Evolutionary conservation across 768 basidiomycete genomes (phyloP), one percentile per base, ranked within the genome.

Genomic region (Agrocybe pediades): DNA sequence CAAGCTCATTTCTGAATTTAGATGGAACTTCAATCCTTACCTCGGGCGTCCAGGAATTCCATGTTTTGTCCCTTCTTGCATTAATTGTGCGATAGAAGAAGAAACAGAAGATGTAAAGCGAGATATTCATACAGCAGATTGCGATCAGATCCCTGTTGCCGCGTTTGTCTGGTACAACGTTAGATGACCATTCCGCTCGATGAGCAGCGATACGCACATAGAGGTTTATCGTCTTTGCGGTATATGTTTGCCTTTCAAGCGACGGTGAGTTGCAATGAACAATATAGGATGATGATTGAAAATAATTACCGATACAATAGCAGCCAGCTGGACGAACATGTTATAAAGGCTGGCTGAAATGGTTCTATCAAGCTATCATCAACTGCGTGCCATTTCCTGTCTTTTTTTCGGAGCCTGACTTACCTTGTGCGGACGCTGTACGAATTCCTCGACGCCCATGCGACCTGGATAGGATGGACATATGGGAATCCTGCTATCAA

Each of bases 1-100:
- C 33, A 17, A 19, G 36, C 4, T 25, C 20, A 30, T 9, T 6
- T 13, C n/a, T 26, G 17, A 20, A 15, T 41, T 43, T n/a, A 9
- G 23, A 47, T 11, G n/a, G 40, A 29, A 36, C 9, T 30, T 30
- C 20, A 6, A 30, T 41, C 40, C 66, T 36, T 50, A 80, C 82
- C 76, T 81, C 68, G 16, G 70, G 53, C 5, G 79, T 69, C 82
- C 73, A 77, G 0, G 68, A 61, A 29, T 75, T 73, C 86, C 85
- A 86, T 13, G 71, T 77, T 41, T 62, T 74, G 29, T 80, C 80
- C 57, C 82, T 68, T 23, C 71, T 64, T 33, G 67, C 65, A 62
- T 86, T 86, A 26, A 82, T 60, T 7, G 62, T 65, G 25, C 77
- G 76, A 62, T 87, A 87, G 68, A 83, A 87, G 55, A 80, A 65